Evolutionary conservation across 1,284 basidiomycete species (phyloP).

Genomic region (Meripilus lineatus): DNA sequence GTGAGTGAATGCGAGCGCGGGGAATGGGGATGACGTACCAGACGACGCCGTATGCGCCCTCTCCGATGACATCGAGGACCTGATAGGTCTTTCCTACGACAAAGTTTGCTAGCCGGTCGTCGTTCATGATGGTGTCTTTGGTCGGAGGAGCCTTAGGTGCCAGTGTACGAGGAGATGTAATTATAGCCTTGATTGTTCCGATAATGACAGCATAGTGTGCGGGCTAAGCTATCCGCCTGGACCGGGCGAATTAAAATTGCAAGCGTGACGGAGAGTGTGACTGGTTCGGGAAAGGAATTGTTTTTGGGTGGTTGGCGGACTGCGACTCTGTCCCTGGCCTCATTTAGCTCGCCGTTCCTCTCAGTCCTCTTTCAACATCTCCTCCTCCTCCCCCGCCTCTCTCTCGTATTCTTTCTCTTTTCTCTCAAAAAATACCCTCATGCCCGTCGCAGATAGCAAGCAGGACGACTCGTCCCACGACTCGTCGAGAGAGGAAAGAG

Average conservation of each 20-base stretch:
- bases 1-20: slow-evolving; percentile 1
- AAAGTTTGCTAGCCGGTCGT: slow-evolving; percentile 51
- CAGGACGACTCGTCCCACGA: slow-evolving; percentile 27
- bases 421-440: slow-evolving; percentile 10
- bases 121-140: too few relatives aligned
- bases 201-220: neutral
- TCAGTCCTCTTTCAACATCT: slow-evolving; percentile 8
- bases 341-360: neutral
- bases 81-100: slow-evolving; percentile 62
- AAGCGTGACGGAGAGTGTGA: neutral
- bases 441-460: slow-evolving; percentile 29
- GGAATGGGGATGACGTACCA: slow-evolving; percentile 34
- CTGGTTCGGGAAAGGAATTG: neutral
- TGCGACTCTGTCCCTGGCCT: slow-evolving; percentile 1
- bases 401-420: slow-evolving; percentile 4
- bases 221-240: neutral
- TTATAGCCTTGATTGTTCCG: neutral
- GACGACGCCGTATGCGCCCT: slow-evolving; percentile 79
- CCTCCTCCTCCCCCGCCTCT: slow-evolving; percentile 7
- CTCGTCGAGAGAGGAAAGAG: slow-evolving; percentile 28
- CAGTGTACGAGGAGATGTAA: neutral
- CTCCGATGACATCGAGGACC: slow-evolving; percentile 77
- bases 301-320: neutral
- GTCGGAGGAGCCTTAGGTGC: too few relatives aligned
- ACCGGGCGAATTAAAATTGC: neutral